Base-by-base conservation (phyloP, 192 early-diverging fungal genomes). In the Coemansia sp. region DNA sequence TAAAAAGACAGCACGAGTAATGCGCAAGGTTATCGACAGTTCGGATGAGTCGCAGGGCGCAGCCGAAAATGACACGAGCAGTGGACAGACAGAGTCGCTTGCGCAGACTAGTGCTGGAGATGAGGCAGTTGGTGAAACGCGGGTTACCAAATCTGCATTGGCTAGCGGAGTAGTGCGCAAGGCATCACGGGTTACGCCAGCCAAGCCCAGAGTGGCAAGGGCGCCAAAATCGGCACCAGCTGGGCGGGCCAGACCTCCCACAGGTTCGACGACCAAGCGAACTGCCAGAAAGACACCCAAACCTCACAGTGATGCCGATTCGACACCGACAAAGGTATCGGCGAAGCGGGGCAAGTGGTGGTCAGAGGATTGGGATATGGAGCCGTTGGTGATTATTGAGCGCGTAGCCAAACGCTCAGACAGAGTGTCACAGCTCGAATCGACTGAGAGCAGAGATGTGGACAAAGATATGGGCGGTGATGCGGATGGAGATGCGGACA, bases 11-110 rank as follows among this genome's bases (percentile, higher is more conserved):
- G 22, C 1, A 23, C 27, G 19, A 32, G 41, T 47, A 19, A 52
- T 54, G 9, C 53, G 60, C 2, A 62, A 60, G 5, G 23, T 65
- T n/a, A 15, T 71, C 1, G 75, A 71, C 32, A 76, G 65, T 47
- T 76, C 75, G 3, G 69, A 68, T 35, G 75, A 76, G 25, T 66
- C 55, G 23, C 35, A 19, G 5, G 43, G 32, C 9, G 62, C 64
- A 17, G 45, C 56, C 10, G 56, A 39, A 5, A 17, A 38, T 10
- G 24, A 6, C 25, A 9, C 51, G 47, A 19, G n/a, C 6, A 19
- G 17, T 7, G 15, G 0, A 6, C 15, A 49, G 17, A 7, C 19
- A 19, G 47, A n/a, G n/a, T 15, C n/a, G 15, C 19, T 7, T 19
- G 47, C 47, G 5, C n/a, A n/a, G 43, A 12, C 43, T 45, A 45